Evolutionary conservation across 441 rosid species (phyloP).

Genomic region (Corymbia calophylla): DNA sequence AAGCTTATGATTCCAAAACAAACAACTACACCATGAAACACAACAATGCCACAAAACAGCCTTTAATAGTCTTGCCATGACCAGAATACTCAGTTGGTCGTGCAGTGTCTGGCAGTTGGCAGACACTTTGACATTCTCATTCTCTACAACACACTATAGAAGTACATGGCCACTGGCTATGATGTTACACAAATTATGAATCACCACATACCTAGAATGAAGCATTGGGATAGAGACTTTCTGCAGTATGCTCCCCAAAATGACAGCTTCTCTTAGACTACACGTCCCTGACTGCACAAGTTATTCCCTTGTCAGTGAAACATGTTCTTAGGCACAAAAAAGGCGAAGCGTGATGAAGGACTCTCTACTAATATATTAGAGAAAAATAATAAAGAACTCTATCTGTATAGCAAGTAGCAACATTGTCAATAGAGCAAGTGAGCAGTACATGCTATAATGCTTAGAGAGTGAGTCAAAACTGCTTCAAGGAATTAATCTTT

Average conservation of each 20-base stretch:
- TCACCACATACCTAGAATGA: conserved; percentile 32
- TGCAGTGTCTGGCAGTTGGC: not conserved
- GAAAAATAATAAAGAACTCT: not conserved
- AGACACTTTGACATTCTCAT: not conserved
- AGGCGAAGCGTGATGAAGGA: not conserved
- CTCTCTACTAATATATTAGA: not conserved
- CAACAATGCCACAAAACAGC: not conserved
- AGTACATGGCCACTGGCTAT: not conserved
- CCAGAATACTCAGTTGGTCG: not conserved
- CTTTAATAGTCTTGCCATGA: not conserved
- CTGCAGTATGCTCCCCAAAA: conserved; percentile 78
- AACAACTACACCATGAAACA: not conserved
- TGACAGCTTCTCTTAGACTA: conserved; percentile 85
- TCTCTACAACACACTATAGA: not conserved
- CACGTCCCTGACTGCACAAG: conserved; percentile 82
- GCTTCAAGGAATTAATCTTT: not conserved
- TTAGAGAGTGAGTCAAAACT: not conserved
- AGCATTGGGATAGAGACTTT: conserved; percentile 78
- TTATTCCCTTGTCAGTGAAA: not conserved
- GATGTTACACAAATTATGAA: not conserved
- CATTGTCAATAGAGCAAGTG: not conserved
- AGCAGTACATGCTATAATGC: not conserved
- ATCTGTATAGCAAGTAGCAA: not conserved
- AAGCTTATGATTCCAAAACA: not conserved
- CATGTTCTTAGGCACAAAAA: not conserved